These are phyloP conservation scores for Fusarium sp. DNA, from an alignment of 2,329 filamentous ascomycete genomes.

Conservation along the genomic window DNA sequence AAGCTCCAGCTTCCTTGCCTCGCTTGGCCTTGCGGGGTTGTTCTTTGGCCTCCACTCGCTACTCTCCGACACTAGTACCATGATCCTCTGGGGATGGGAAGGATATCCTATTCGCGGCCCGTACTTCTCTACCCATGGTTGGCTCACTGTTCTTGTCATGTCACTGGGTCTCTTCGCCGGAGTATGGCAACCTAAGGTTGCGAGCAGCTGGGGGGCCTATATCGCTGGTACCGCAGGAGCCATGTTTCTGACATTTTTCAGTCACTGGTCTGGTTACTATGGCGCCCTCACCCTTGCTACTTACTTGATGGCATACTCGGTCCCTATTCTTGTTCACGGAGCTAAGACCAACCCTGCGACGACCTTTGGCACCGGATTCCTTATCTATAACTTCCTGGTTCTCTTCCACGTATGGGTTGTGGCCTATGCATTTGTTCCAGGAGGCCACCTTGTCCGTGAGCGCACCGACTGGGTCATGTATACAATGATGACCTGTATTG, in stretches of 20 bases:
- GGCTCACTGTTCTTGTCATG: slow-evolving; percentile 88
- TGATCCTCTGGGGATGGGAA: slow-evolving; percentile 99
- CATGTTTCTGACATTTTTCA: slow-evolving; percentile 77
- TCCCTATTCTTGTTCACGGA: slow-evolving; percentile 79
- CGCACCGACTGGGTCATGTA: slow-evolving; percentile 97
- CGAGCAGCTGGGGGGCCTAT: slow-evolving; percentile 82
- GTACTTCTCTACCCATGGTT: slow-evolving; percentile 88
- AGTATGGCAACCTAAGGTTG: slow-evolving; percentile 75
- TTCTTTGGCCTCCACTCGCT: slow-evolving; percentile 93
- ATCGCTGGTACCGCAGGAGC: slow-evolving; percentile 83
- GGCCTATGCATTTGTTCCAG: slow-evolving; percentile 96
- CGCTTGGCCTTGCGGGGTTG: slow-evolving; percentile 82
- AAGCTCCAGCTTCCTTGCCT: slow-evolving; percentile 76
- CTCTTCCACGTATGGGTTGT: slow-evolving; percentile 99
- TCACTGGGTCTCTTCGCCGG: slow-evolving; percentile 80
- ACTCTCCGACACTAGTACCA: slow-evolving; percentile 96
- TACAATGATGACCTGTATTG: slow-evolving; percentile 84
- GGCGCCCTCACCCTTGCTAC: slow-evolving; percentile 79
- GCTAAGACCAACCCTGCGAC: slow-evolving; percentile 79
- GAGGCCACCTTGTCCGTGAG: slow-evolving; percentile 90
- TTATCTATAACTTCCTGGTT: slow-evolving; percentile 92
- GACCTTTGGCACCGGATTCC: slow-evolving; percentile 88
- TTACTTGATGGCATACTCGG: slow-evolving; percentile 84
- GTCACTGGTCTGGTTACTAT: slow-evolving; percentile 90
- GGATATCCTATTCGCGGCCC: slow-evolving; percentile 92